Conservation (phyloP, 371 early-diverging fungal species). For the Zopfochytrium polystomum region DNA sequence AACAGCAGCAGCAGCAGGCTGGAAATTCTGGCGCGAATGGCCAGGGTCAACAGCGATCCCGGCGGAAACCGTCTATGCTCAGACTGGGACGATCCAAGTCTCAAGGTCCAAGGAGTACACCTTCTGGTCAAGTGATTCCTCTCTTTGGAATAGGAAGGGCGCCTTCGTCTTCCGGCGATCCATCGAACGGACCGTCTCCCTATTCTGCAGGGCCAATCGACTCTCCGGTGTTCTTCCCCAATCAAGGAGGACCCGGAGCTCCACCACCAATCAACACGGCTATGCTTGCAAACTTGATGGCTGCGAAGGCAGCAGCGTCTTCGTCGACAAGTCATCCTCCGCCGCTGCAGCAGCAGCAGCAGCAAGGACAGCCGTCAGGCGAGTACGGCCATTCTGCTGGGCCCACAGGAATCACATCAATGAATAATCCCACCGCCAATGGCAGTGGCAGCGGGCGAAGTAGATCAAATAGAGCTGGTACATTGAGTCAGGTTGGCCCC, state of each 20-base stretch:
- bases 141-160: not conserved
- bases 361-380: no score
- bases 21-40: not conserved
- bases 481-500: no score
- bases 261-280: not conserved
- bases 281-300: not conserved
- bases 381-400: no score
- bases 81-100: not conserved
- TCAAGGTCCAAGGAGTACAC: not conserved
- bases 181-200: not conserved
- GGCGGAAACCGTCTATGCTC: not conserved
- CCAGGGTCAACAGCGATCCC: not conserved
- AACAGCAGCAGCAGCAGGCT: no score
- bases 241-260: not conserved
- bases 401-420: no score
- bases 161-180: not conserved
- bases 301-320: not conserved
- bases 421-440: no score
- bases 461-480: not conserved
- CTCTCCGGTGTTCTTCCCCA: not conserved
- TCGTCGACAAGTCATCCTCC: no score
- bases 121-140: not conserved
- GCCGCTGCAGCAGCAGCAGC: no score
- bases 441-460: not conserved
- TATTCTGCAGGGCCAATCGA: not conserved